Percentiles rank a stretch among this genome's conserved stretches.
Conservation (phyloP, 1,284 basidiomycete genomes). For the Phylloporus sp. region DNA sequence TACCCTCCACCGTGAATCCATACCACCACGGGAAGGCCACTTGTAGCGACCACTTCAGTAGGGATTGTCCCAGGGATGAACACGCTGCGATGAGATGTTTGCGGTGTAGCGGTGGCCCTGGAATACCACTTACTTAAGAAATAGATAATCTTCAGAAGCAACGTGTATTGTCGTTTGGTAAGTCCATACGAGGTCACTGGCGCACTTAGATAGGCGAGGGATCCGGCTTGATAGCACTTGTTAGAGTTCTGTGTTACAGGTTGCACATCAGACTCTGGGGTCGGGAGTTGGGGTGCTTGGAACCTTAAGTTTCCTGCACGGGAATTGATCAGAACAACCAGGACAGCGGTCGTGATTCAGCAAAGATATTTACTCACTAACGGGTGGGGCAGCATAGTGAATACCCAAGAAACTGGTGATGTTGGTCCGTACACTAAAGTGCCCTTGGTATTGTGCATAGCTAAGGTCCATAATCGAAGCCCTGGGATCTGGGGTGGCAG, state of each 20-base stretch:
- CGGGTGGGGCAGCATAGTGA: conserved; percentile 28
- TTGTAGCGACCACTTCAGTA: neutral
- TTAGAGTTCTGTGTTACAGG: conserved; percentile 22
- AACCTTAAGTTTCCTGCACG: conserved; percentile 23
- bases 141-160: conserved; percentile 31
- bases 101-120: neutral
- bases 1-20: conserved; percentile 38
- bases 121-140: conserved; percentile 28
- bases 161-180: conserved; percentile 4
- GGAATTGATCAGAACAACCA: too few species aligned
- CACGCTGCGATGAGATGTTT: conserved; percentile 12
- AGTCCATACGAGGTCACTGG: neutral
- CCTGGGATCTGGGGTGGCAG: too few species aligned
- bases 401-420: conserved; percentile 22
- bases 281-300: conserved; percentile 21
- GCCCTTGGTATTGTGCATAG: conserved; percentile 26
- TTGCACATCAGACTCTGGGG: conserved; percentile 12
- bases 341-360: too few species aligned
- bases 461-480: too few species aligned
- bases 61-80: conserved; percentile 19
- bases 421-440: conserved; percentile 15
- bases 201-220: neutral
- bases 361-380: conserved; percentile 18
- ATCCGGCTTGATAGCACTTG: conserved; percentile 20
- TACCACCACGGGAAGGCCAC: conserved; percentile 24